Percentiles rank a stretch among this genome's conserved stretches.
These are phyloP conservation scores for Xeromyces bisporus DNA, from an alignment of 495 filamentous ascomycete species.

Conservation along the genomic window DNA sequence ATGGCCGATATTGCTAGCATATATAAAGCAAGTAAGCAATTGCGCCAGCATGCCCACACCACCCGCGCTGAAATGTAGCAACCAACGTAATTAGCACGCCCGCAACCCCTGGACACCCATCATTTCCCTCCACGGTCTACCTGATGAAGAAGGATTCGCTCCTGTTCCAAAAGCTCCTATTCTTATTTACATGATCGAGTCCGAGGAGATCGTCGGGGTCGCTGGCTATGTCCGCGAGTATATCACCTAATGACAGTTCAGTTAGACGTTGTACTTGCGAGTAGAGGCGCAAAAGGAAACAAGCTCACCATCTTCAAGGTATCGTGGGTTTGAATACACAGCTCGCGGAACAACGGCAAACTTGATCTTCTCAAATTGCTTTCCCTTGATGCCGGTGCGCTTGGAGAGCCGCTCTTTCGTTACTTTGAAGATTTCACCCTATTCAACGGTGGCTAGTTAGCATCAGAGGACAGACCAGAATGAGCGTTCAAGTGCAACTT, in stretches of 20 bases:
- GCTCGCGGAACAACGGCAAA: conserved; percentile 66
- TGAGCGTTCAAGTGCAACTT: conserved; percentile 14
- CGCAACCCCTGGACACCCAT: too few relatives aligned
- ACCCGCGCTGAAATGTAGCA: too few relatives aligned
- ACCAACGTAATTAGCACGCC: too few relatives aligned
- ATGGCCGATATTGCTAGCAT: too few relatives aligned
- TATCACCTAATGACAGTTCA: conserved; percentile 45
- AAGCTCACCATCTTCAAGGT: conserved; percentile 71
- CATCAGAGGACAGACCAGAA: not conserved
- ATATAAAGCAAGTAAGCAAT: too few relatives aligned
- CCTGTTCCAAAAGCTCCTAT: conserved; percentile 37
- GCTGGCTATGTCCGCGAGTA: conserved; percentile 55
- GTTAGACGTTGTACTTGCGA: conserved; percentile 1
- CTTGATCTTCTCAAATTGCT: conserved; percentile 96
- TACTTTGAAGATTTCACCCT: conserved; percentile 77
- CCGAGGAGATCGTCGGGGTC: conserved; percentile 66
- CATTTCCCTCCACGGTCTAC: conserved; percentile 16
- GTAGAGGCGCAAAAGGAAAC: not conserved
- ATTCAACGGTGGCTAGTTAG: conserved; percentile 9
- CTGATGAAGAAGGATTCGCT: conserved; percentile 52
- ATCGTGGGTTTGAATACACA: conserved; percentile 55
- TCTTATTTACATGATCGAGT: conserved; percentile 77
- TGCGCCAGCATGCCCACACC: too few relatives aligned
- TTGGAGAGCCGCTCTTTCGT: conserved; percentile 82
- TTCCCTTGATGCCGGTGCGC: conserved; percentile 86